These are phyloP conservation scores for Tuber borchii DNA, from an alignment of 495 filamentous ascomycete genomes.

Conservation along the genomic window DNA sequence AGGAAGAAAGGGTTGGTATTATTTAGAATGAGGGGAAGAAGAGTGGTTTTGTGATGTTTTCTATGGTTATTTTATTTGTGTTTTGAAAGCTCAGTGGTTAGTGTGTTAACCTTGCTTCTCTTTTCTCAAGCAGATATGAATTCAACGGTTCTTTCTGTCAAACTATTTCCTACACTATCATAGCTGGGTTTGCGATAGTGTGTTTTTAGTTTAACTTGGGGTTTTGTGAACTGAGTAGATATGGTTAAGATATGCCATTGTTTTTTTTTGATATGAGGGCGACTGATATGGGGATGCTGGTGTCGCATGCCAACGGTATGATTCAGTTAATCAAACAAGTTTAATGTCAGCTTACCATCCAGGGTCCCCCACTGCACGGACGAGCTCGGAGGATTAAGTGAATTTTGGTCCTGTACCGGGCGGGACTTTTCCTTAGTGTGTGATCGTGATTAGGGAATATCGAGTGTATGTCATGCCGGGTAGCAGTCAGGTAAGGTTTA, in stretches of 20 bases:
- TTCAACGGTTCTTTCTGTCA: neutral
- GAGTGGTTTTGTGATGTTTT: neutral
- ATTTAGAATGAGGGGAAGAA: neutral
- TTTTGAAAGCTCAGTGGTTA: neutral
- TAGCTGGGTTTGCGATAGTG: neutral
- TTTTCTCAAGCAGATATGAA: neutral
- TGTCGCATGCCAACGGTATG: neutral
- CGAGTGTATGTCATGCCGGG: neutral
- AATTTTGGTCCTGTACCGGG: neutral
- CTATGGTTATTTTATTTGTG: neutral
- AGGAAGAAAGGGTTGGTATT: neutral
- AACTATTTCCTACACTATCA: neutral
- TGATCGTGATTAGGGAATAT: neutral
- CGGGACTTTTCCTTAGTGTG: neutral
- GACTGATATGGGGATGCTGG: neutral
- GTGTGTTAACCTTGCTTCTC: neutral
- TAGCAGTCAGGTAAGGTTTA: neutral
- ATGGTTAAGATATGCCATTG: neutral
- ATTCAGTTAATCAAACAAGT: neutral
- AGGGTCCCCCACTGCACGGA: neutral
- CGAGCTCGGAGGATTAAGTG: neutral
- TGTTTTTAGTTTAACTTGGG: neutral
- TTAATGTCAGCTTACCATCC: neutral
- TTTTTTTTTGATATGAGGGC: neutral
- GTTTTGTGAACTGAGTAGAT: neutral